Evolutionary conservation across 805 yeast genomes (phyloP).

Genomic region (Saccharomycopsis vini): DNA sequence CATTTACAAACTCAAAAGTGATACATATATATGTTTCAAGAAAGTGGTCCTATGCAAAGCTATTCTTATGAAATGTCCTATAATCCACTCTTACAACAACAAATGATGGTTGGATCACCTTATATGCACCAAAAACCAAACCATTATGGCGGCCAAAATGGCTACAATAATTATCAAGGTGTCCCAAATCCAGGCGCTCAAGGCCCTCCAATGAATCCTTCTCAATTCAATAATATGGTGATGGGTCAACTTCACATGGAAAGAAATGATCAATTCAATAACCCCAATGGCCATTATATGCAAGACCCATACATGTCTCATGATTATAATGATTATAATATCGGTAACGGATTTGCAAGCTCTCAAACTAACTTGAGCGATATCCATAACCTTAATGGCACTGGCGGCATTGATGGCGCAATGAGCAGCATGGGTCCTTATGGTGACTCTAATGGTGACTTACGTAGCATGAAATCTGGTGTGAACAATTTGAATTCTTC

Average conservation of each 20-base stretch:
- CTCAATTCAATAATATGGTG: constrained; percentile 1
- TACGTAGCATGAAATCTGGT: constrained; percentile 6
- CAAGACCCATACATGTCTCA: constrained; percentile 7
- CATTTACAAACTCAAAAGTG: too few species aligned
- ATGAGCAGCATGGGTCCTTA: constrained; percentile 1
- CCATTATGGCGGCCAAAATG: constrained; percentile 9
- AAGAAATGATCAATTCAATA: constrained; percentile 7
- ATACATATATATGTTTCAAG: too few species aligned
- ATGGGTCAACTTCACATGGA: not conserved
- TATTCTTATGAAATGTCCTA: constrained; percentile 16
- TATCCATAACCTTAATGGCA: constrained; percentile 1
- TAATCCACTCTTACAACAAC: constrained; percentile 18
- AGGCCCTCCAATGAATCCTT: constrained; percentile 2
- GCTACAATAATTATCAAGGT: constrained; percentile 5
- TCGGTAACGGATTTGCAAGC: constrained; percentile 5
- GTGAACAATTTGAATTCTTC: constrained; percentile 2
- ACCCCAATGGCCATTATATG: constrained; percentile 2
- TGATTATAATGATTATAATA: constrained; percentile 8
- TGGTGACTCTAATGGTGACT: constrained; percentile 8
- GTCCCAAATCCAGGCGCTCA: constrained; percentile 6
- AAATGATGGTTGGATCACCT: constrained; percentile 17
- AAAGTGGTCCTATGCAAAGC: too few species aligned
- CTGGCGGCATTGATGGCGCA: constrained; percentile 4
- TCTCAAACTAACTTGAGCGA: constrained; percentile 11
- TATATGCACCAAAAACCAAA: constrained; percentile 16